These are phyloP conservation scores for Aspergillus steynii DNA, from an alignment of 495 filamentous ascomycete genomes.

Conservation along the genomic window DNA sequence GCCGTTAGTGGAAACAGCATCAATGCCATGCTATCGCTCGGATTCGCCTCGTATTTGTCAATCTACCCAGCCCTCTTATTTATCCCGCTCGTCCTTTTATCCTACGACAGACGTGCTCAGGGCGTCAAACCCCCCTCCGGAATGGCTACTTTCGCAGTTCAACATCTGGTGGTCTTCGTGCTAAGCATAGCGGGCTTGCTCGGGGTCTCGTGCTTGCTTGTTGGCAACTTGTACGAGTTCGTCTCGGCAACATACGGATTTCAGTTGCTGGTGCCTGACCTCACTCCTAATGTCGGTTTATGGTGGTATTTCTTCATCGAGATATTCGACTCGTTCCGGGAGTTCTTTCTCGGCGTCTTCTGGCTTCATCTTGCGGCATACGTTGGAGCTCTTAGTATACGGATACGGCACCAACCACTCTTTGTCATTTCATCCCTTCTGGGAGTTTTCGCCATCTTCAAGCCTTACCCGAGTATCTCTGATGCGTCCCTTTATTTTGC, in stretches of 20 bases:
- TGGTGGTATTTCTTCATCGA: slow-evolving; percentile 99
- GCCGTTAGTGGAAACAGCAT: slow-evolving; percentile 73
- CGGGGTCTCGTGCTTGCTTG: slow-evolving; percentile 70
- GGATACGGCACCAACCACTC: slow-evolving; percentile 78
- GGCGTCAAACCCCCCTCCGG: slow-evolving; percentile 20
- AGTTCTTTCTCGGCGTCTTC: slow-evolving; percentile 96
- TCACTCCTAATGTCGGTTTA: slow-evolving; percentile 91
- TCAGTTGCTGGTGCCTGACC: slow-evolving; percentile 84
- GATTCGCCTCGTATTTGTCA: slow-evolving; percentile 86
- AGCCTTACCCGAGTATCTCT: slow-evolving; percentile 91
- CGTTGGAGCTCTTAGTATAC: slow-evolving; percentile 77
- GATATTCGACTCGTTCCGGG: slow-evolving; percentile 97
- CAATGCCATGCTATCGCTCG: slow-evolving; percentile 80
- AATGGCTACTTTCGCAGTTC: slow-evolving; percentile 48
- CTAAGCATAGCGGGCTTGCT: slow-evolving; percentile 59
- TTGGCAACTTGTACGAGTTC: slow-evolving; percentile 80
- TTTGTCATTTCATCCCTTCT: slow-evolving; percentile 79
- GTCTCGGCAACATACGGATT: slow-evolving; percentile 87
- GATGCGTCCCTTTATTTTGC: slow-evolving; percentile 84
- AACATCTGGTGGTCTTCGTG: slow-evolving; percentile 47
- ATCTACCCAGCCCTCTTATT: slow-evolving; percentile 88
- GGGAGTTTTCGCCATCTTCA: slow-evolving; percentile 89
- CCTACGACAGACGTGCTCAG: slow-evolving; percentile 65
- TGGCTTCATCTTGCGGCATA: slow-evolving; percentile 93
- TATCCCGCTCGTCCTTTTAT: slow-evolving; percentile 77